phyloP scores from a whole-genome alignment of 805 yeast species.

The Maudiozyma bulderi region DNA sequence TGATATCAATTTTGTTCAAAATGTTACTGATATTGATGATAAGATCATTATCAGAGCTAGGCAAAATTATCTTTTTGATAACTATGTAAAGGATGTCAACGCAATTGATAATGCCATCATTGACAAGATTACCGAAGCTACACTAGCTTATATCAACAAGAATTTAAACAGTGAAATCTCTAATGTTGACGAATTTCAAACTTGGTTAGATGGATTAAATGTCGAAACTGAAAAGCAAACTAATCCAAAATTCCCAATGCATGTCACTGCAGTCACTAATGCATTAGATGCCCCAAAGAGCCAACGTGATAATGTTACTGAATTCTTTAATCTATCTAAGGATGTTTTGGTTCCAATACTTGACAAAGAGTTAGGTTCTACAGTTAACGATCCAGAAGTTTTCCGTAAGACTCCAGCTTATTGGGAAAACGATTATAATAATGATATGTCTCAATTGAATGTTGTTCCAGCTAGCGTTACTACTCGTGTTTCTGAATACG shows the following conservation, averaged over 20 bases:
- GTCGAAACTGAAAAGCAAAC: slow-evolving; percentile 39
- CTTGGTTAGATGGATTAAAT: slow-evolving; percentile 47
- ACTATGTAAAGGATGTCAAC: slow-evolving; percentile 19
- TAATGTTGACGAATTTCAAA: slow-evolving; percentile 31
- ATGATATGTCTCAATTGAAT: slow-evolving; percentile 77
- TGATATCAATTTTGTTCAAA: slow-evolving; percentile 80
- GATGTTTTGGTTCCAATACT: slow-evolving; percentile 67
- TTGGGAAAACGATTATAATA: slow-evolving; percentile 81
- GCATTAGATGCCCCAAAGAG: slow-evolving; percentile 32
- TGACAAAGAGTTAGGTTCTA: slow-evolving; percentile 62
- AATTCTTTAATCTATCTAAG: slow-evolving; percentile 41
- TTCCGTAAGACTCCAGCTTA: slow-evolving; percentile 74
- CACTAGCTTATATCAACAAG: slow-evolving; percentile 39
- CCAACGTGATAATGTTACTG: slow-evolving; percentile 17
- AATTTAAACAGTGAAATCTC: slow-evolving; percentile 36
- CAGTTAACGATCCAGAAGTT: slow-evolving; percentile 75
- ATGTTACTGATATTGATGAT: slow-evolving; percentile 98
- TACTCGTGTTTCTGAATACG: slow-evolving; percentile 90
- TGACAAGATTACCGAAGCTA: slow-evolving; percentile 34
- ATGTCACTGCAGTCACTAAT: slow-evolving; percentile 54
- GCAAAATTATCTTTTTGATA: slow-evolving; percentile 69
- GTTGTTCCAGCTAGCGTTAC: slow-evolving; percentile 79
- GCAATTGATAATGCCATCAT: slow-evolving; percentile 11
- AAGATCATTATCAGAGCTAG: slow-evolving; percentile 92
- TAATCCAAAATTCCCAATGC: slow-evolving; percentile 85